phyloP scores from a whole-genome alignment of 2,329 filamentous ascomycete species.

The Diaporthe sp. region DNA sequence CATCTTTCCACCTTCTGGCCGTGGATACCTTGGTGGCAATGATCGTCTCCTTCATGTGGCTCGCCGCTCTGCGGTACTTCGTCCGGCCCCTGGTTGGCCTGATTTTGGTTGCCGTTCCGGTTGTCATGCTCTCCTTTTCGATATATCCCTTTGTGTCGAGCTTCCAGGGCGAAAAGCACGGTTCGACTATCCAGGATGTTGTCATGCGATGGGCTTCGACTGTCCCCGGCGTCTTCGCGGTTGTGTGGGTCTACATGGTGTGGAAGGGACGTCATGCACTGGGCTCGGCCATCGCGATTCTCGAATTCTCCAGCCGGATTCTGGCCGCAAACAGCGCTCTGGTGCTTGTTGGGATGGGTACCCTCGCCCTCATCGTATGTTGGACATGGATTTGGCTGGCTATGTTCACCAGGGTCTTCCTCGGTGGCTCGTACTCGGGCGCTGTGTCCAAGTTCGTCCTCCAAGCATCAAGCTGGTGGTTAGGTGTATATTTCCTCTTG shows the following conservation, averaged over 20 bases:
- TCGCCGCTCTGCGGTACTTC: constrained; percentile 89
- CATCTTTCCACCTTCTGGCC: constrained; percentile 89
- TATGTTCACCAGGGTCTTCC: constrained; percentile 96
- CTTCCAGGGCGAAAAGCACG: constrained; percentile 82
- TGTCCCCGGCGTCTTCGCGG: constrained; percentile 79
- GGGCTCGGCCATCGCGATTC: constrained; percentile 85
- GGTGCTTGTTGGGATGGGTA: constrained; percentile 84
- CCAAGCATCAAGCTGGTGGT: constrained; percentile 91
- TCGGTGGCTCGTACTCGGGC: constrained; percentile 86
- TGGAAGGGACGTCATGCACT: constrained; percentile 85
- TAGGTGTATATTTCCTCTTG: constrained; percentile 91
- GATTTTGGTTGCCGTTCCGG: constrained; percentile 86
- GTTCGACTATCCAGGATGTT: constrained; percentile 85
- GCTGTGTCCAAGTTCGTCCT: constrained; percentile 79
- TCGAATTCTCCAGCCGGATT: constrained; percentile 93
- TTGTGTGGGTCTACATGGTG: constrained; percentile 87
- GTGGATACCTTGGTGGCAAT: constrained; percentile 93
- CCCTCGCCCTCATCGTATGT: constrained; percentile 80
- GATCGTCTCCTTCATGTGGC: constrained; percentile 89
- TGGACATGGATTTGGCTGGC: constrained; percentile 98
- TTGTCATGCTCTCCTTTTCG: constrained; percentile 89
- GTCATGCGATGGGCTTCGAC: constrained; percentile 90
- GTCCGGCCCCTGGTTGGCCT: constrained; percentile 85
- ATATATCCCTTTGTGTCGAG: constrained; percentile 93
- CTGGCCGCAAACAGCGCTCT: constrained; percentile 87